Evolutionary conservation across 2,329 filamentous ascomycete genomes (phyloP), one percentile per base, ranked within the genome.

Genomic region (Fusarium algeriense): DNA sequence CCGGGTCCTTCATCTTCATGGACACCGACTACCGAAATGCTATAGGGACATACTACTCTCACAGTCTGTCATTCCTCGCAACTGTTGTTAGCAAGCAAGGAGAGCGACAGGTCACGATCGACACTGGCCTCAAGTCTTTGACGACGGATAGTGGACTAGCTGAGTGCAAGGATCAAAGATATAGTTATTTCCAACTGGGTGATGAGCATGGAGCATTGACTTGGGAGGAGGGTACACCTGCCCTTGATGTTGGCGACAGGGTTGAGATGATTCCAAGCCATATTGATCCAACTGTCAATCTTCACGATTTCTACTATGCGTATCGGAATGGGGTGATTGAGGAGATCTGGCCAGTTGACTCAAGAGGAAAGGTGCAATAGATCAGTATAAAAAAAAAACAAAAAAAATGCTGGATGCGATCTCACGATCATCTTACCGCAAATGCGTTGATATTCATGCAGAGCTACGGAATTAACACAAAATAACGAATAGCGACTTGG

Each of bases 1-100:
- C 86, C 0, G 86, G 86, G 0, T 86, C 84, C 0, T 88, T 88
- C 64, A 82, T 88, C 60, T 88, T 88, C 73, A 88, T 88, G 86
- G 86, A 88, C 61, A 86, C 85, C 4, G 86, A 88, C 71, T 88
- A 88, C 69, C 82, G 85, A 6, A 85, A 85, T 55, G 86, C 86
- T 1, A 80, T 88, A 0, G 86, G 86, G 2, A 77, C 79, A 0
- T 82, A 82, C 59, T 88, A 85, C 72, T 79, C 80, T 1, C 84
- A 87, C 68, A 86, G 84, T 49, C 67, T 74, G 1, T 64, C 71
- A 0, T 40, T 74, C 2, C 40, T 74, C 0, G 60, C 71, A 1
- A 74, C 71, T 0, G 62, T 73, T 0, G 38, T 74, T 1, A 74
- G 71, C 32, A 74, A 73, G 20, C 71, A 74, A 7, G 71, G 69